Evolutionary conservation across 495 filamentous ascomycete genomes (phyloP), one percentile per base, ranked within the genome.

Genomic region (Talaromyces liani): DNA sequence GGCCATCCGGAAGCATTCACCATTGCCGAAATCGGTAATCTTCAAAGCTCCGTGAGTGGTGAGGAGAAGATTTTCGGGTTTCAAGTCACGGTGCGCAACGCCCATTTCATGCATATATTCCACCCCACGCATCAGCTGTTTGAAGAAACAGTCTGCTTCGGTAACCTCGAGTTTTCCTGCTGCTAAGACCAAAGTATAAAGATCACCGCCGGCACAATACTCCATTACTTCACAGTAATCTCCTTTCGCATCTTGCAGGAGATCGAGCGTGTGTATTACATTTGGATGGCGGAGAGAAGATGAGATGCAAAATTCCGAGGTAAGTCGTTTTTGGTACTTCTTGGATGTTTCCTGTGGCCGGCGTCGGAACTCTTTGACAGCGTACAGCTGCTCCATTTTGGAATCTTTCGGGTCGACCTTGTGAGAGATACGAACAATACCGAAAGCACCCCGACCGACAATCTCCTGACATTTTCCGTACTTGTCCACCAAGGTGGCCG

Each of bases 41-140:
- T 99, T 99, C 66, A 99, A 82, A n/a, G 88, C 88, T 60, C 94
- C 94, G 67, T 91, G 90, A 2, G 89, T 93, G 20, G 95, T 99
- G 29, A 99, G 80, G 0, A 99, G 86, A 18, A 99, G 82, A 67
- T 99, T 98, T 75, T 99, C 94, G 27, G 94, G 94, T 76, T 99
- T 99, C 33, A 99, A 77, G 70, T 99, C 94, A 66, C 94, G 90
- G 73, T 99, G 94, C 8, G 94, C 93, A 41, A 99, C 94, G 24
- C 94, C 94, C 94, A 99, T 99, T 70, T 98, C 94, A 75, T 99
- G 94, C 85, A 99, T 91, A 74, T 99, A 99, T 73, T 98, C 93
- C 51, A 99, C 95, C 33, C 95, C 94, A 58, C 95, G 92, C 95
- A 99, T 98, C 68, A 99, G 85, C 75, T 99, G 94, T 79, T 98